Percentiles rank a stretch among this genome's conserved stretches.
phyloP scores from a whole-genome alignment of 2,329 filamentous ascomycete species.

The Alternaria hordeiaustralica region DNA sequence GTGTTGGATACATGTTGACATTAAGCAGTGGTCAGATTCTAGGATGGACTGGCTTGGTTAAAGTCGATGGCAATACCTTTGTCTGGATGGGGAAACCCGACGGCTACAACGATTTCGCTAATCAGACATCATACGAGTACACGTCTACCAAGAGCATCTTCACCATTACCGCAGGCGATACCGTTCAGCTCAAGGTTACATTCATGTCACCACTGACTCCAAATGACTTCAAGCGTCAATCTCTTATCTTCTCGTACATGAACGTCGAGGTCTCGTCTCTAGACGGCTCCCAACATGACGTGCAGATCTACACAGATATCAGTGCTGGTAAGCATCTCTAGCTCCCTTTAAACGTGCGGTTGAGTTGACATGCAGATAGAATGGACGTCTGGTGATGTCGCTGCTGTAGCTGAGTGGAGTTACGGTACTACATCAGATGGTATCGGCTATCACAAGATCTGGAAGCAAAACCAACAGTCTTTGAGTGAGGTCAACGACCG shows the following conservation, averaged over 20 bases:
- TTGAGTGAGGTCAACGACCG: constrained; percentile 58
- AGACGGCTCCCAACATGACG: constrained; percentile 67
- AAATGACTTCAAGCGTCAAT: constrained; percentile 70
- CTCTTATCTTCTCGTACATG: constrained; percentile 74
- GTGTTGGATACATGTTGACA: constrained; percentile 47
- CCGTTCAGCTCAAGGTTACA: constrained; percentile 69
- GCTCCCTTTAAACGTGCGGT: no score
- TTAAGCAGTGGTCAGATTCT: constrained; percentile 58
- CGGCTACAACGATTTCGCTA: constrained; percentile 51
- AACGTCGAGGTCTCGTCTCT: constrained; percentile 67
- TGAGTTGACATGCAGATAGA: constrained; percentile 56
- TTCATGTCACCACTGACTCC: constrained; percentile 76
- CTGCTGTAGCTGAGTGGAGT: constrained; percentile 67
- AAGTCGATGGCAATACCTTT: constrained; percentile 61
- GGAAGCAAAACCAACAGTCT: constrained; percentile 54
- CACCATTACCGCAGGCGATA: constrained; percentile 67
- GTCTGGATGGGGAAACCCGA: constrained; percentile 58
- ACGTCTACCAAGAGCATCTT: constrained; percentile 77
- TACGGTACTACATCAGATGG: constrained; percentile 48
- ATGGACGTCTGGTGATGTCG: constrained; percentile 71
- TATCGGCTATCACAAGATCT: constrained; percentile 67
- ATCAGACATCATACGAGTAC: constrained; percentile 70
- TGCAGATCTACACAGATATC: constrained; percentile 76
- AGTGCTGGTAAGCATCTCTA: constrained; percentile 63
- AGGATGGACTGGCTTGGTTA: constrained; percentile 73